These are phyloP conservation scores for Calonectria pseudoreteaudii DNA, from an alignment of 2,329 filamentous ascomycete genomes.

Conservation along the genomic window DNA sequence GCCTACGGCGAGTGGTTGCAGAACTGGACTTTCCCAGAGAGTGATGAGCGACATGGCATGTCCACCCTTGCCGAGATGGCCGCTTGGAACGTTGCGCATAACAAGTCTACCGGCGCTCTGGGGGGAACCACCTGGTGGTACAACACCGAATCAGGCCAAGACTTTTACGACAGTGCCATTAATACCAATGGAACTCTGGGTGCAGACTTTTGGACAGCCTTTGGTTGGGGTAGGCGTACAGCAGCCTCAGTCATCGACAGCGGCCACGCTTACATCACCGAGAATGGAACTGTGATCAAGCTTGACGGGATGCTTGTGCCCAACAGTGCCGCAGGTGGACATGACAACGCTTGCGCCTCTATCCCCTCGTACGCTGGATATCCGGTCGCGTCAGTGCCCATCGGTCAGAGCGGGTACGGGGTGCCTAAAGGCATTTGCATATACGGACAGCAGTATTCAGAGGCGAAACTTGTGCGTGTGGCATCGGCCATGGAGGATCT, in stretches of 20 bases:
- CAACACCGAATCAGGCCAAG: constrained; percentile 26
- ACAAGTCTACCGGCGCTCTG: constrained; percentile 27
- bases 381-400: constrained; percentile 14
- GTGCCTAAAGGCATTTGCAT: constrained; percentile 15
- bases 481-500: constrained; percentile 25
- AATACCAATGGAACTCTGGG: constrained; percentile 18
- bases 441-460: constrained; percentile 15
- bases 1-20: constrained; percentile 35
- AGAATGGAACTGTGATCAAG: constrained; percentile 16
- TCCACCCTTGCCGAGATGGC: constrained; percentile 28
- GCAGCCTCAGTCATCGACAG: constrained; percentile 10
- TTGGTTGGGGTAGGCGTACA: constrained; percentile 16
- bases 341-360: constrained; percentile 8
- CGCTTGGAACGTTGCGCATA: constrained; percentile 34
- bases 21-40: constrained; percentile 26
- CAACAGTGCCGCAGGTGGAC: constrained; percentile 5
- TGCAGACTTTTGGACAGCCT: constrained; percentile 16
- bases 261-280: background rate
- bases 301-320: constrained; percentile 21
- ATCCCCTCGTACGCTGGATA: constrained; percentile 24
- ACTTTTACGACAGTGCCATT: constrained; percentile 23
- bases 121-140: constrained; percentile 36
- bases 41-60: constrained; percentile 30
- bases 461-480: constrained; percentile 13
- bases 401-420: constrained; percentile 10